phyloP scores from a whole-genome alignment of 345 rosid genomes.

The Alliaria petiolata region DNA sequence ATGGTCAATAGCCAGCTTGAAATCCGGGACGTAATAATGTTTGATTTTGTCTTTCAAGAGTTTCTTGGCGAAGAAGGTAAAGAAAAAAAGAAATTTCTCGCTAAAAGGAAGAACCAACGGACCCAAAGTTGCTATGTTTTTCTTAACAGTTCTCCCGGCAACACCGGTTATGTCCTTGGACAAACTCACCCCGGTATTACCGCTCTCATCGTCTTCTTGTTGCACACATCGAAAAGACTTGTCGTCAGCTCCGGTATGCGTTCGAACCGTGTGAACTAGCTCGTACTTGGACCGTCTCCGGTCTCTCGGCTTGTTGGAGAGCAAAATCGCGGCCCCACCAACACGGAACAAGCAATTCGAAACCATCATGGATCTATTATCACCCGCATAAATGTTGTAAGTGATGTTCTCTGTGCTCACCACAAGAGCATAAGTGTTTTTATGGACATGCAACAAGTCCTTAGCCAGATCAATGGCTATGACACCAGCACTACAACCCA shows the following conservation, averaged over 20 bases:
- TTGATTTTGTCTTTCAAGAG: constrained; percentile 51
- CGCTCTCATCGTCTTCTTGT: constrained; percentile 63
- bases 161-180: constrained; percentile 63
- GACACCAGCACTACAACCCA: constrained; percentile 84
- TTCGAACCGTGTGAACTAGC: constrained; percentile 62
- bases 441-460: constrained; percentile 59
- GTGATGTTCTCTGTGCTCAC: constrained; percentile 78
- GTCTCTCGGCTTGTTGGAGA: constrained; percentile 55
- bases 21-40: constrained; percentile 68
- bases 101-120: constrained; percentile 81
- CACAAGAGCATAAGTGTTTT: constrained; percentile 68
- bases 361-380: constrained; percentile 68
- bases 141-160: constrained; percentile 63
- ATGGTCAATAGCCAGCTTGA: constrained; percentile 79
- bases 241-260: constrained; percentile 68
- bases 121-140: constrained; percentile 70
- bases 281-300: constrained; percentile 56
- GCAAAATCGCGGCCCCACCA: constrained; percentile 59
- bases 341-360: constrained; percentile 68
- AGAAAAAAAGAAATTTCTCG: constrained; percentile 66
- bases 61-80: constrained; percentile 54
- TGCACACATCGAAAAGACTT: constrained; percentile 63
- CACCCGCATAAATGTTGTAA: constrained; percentile 61
- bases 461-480: constrained; percentile 63
- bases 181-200: constrained; percentile 57